Base-by-base conservation (phyloP, 176 grass and related monocot genomes). In the Alloteropsis semialata region DNA sequence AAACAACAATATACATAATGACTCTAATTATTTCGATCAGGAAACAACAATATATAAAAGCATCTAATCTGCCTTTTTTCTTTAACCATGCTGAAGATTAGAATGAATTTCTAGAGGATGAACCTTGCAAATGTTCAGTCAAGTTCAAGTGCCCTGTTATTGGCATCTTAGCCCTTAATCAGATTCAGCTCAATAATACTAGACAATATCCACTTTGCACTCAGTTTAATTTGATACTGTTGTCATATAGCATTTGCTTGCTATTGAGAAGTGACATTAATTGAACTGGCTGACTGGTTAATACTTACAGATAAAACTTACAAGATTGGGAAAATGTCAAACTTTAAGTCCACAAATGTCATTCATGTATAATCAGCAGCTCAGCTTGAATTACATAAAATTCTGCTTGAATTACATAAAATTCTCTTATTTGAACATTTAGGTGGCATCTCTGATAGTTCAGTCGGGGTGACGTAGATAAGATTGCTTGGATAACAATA, bases 341-440 rank as follows among this genome's bases (percentile, higher is more conserved):
- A 34, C 2, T 36, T 37, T n/a, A 25, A 32, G 15, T 4, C 36
- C 17, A 62, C 3, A 49, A 24, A 72, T 58, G 42, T 18, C 67
- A 34, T 82, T 11, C 28, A 28, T 60, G 39, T 33, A 29, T 46
- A 43, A 41, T 48, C 8, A 14, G 8, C 28, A 58, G 17, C 27
- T 78, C 11, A n/a, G 29, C 12, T 58, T 34, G 56, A 74, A 34
- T 73, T 33, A 36, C 34, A 60, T 32, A 71, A 13, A 17, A 65
- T 37, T 83, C 15, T 73, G n/a, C n/a, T n/a, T n/a, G n/a, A 67
- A 44, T 44, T 44, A 44, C 58, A 60, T 32, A 71, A 13, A 17
- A 65, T 37, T 83, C 15, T 73, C 72, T 48, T 22, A 61, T 82
- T 63, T 49, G 68, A 41, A 32, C 8, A 48, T 59, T 85, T 21